phyloP scores from a whole-genome alignment of 305 asterid genomes.

The Petunia hybrid region DNA sequence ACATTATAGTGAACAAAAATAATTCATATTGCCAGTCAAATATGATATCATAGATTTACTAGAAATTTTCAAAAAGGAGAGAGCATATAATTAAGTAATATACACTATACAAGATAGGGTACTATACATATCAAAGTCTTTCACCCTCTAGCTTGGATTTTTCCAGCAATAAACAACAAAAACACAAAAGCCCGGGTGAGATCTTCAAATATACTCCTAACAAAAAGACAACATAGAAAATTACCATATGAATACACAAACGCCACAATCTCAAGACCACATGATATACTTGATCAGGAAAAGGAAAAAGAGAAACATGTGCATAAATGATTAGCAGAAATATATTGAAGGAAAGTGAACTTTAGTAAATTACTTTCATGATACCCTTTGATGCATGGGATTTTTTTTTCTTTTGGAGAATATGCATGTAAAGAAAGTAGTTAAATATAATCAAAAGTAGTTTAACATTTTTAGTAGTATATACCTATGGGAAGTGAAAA shows the following conservation, averaged over 20 bases:
- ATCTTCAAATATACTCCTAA: conserved; percentile 25
- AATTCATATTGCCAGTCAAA: background rate
- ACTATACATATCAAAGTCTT: too few relatives aligned
- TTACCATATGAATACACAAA: conserved; percentile 18
- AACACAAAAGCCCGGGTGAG: background rate
- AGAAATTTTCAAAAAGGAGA: too few relatives aligned
- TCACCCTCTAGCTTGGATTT: too few relatives aligned
- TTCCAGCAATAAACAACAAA: background rate
- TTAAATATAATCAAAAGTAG: background rate
- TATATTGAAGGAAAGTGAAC: background rate
- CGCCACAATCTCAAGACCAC: conserved; percentile 12
- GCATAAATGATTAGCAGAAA: conserved; percentile 1
- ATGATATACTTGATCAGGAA: conserved; percentile 14
- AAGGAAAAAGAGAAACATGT: background rate
- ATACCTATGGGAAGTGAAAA: conserved; percentile 13
- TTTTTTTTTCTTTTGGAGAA: background rate
- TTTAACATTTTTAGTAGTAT: background rate
- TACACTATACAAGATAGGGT: too few relatives aligned
- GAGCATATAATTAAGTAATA: too few relatives aligned
- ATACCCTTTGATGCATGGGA: conserved; percentile 23
- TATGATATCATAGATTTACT: background rate
- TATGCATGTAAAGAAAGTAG: background rate
- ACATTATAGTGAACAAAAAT: too few relatives aligned
- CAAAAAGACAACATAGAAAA: conserved; percentile 9
- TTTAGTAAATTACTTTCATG: background rate